phyloP scores from a whole-genome alignment of 306 rosid genomes.

The Carpinus viminea region DNA sequence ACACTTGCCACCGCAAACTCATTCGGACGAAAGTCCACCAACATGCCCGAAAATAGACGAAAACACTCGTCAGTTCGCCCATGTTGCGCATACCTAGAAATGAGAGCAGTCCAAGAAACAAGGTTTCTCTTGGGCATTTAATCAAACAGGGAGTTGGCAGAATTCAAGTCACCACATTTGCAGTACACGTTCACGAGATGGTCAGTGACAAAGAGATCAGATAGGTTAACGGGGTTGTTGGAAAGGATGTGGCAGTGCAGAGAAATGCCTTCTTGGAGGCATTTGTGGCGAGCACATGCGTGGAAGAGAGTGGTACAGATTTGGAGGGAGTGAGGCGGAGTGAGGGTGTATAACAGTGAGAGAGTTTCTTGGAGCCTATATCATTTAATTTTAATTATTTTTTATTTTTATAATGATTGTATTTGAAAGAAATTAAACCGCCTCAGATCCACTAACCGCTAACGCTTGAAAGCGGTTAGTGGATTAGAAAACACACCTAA shows the following conservation, averaged over 20 bases:
- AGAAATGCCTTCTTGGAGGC: constrained; percentile 57
- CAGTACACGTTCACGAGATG: constrained; percentile 79
- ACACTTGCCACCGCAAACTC: constrained; percentile 81
- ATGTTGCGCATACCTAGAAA: constrained; percentile 67
- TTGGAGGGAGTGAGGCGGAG: constrained; percentile 37
- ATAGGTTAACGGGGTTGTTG: constrained; percentile 35
- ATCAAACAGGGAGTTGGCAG: constrained; percentile 59
- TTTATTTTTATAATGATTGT: too few species aligned
- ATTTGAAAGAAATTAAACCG: too few species aligned
- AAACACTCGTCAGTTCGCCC: constrained; percentile 46
- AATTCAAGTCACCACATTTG: constrained; percentile 54
- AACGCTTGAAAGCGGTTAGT: too few species aligned
- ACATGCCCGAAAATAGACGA: constrained; percentile 52
- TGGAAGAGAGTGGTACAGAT: constrained; percentile 68
- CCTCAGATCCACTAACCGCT: too few species aligned
- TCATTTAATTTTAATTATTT: too few species aligned
- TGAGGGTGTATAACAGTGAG: constrained; percentile 47
- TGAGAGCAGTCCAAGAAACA: constrained; percentile 85
- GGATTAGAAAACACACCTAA: too few species aligned
- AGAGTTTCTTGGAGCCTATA: constrained; percentile 59
- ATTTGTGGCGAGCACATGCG: constrained; percentile 59
- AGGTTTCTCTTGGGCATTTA: constrained; percentile 62
- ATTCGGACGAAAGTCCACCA: constrained; percentile 54
- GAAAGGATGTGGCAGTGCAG: constrained; percentile 63
- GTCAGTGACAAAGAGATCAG: constrained; percentile 60